Evolutionary conservation across 2,329 filamentous ascomycete genomes (phyloP).

Genomic region (Geosmithia putterillii): DNA sequence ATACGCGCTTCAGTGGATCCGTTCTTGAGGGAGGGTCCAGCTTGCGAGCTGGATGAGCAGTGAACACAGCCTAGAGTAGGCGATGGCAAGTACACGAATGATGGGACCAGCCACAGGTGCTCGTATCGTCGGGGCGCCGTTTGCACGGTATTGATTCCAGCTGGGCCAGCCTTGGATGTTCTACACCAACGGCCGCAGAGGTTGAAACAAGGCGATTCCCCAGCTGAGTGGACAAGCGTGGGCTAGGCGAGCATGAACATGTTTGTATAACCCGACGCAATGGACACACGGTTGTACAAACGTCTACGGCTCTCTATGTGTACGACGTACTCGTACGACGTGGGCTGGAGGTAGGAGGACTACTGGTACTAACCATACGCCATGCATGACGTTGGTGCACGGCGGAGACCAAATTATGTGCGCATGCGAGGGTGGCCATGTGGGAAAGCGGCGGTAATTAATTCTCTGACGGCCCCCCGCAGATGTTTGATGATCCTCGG

Average conservation of each 20-base stretch:
- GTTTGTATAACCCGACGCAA: neutral
- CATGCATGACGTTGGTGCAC: neutral
- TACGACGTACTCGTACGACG: too few species aligned
- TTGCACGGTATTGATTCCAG: too few species aligned
- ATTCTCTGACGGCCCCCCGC: neutral
- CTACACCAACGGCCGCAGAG: too few species aligned
- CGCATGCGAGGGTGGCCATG: neutral
- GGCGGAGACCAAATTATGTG: neutral
- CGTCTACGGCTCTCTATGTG: neutral
- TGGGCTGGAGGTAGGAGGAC: neutral
- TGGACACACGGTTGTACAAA: neutral
- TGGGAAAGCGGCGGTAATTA: neutral
- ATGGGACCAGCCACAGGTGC: too few species aligned
- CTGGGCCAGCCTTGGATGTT: too few species aligned
- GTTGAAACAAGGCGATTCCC: too few species aligned
- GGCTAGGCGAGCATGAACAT: neutral
- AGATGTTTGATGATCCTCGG: neutral
- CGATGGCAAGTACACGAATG: neutral
- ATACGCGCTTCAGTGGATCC: neutral
- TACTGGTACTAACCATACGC: neutral
- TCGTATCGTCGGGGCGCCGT: too few species aligned
- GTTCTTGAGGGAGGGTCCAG: neutral
- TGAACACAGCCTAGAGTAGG: neutral
- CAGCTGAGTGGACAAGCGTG: neutral
- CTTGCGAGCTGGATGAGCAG: neutral